phyloP scores from a whole-genome alignment of 257 asterid genomes.

The Solanum pinnatisectum region DNA sequence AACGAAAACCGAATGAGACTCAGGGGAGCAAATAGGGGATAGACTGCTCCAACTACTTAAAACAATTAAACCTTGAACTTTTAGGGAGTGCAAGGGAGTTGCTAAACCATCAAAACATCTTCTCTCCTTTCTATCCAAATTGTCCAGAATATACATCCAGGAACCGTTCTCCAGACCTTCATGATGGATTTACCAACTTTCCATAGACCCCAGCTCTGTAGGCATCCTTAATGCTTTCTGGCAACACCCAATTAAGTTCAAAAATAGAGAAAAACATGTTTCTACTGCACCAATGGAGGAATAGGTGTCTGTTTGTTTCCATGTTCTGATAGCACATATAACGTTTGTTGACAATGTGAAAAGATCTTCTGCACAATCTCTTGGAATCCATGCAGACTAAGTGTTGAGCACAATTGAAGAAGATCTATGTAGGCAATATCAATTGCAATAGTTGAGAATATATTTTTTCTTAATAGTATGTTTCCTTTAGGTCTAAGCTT shows the following conservation, averaged over 20 bases:
- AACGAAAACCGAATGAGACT: neutral
- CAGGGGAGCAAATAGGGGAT: neutral
- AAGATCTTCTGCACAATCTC: neutral
- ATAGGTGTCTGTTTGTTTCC: neutral
- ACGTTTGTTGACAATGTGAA: neutral
- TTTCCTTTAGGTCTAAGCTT: neutral
- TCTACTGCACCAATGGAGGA: neutral
- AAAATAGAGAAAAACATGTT: neutral
- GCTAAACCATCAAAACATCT: neutral
- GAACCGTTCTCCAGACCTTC: neutral
- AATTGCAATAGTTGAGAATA: neutral
- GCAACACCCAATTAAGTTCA: neutral
- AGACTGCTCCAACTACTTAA: neutral
- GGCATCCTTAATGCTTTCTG: neutral
- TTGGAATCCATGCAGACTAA: neutral
- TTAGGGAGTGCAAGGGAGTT: neutral
- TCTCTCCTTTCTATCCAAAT: neutral
- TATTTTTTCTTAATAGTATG: neutral
- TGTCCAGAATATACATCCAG: neutral
- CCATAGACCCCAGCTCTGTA: neutral
- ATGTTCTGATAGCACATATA: neutral
- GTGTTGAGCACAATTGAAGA: neutral
- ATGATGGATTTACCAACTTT: neutral
- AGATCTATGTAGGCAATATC: neutral
- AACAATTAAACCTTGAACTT: neutral